Evolutionary conservation across 2,329 filamentous ascomycete species (phyloP).

Genomic region (Arachnopeziza araneosa): DNA sequence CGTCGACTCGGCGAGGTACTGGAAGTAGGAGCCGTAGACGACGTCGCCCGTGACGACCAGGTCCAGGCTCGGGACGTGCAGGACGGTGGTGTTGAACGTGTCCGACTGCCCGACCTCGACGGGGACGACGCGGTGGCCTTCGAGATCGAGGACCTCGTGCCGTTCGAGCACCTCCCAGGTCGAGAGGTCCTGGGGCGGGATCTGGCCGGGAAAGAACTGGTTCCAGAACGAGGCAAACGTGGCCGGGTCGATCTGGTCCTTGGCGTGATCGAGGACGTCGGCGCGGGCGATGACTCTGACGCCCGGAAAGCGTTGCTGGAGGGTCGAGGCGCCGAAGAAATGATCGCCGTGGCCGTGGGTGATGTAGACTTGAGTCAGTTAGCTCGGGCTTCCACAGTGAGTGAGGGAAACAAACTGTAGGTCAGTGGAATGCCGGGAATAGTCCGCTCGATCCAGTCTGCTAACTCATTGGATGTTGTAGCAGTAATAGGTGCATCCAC

Average conservation of each 20-base stretch:
- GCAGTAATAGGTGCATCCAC: slow-evolving; percentile 34
- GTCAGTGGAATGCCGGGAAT: slow-evolving; percentile 25
- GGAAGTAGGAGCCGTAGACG: slow-evolving; percentile 32
- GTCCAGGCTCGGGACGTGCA: slow-evolving; percentile 27
- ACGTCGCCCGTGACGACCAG: slow-evolving; percentile 32
- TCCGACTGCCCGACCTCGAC: slow-evolving; percentile 28
- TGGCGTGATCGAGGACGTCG: slow-evolving; percentile 5
- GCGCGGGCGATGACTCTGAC: slow-evolving; percentile 19
- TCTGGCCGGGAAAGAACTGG: background rate
- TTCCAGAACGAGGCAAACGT: background rate
- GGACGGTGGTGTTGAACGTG: slow-evolving; percentile 27
- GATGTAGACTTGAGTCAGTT: slow-evolving; percentile 29
- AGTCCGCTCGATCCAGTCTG: slow-evolving; percentile 33
- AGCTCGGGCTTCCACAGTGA: background rate
- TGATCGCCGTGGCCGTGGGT: slow-evolving; percentile 40
- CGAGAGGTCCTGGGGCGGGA: background rate
- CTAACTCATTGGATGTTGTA: slow-evolving; percentile 29
- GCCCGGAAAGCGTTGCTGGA: slow-evolving; percentile 27
- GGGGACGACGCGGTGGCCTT: slow-evolving; percentile 1
- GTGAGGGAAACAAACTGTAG: slow-evolving; percentile 14
- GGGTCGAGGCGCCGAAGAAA: slow-evolving; percentile 33
- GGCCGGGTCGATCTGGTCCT: background rate
- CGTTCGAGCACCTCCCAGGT: background rate
- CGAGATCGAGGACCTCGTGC: background rate
- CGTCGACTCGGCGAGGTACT: slow-evolving; percentile 30